phyloP scores from a whole-genome alignment of 441 rosid genomes.

The Aleurites moluccanus region DNA sequence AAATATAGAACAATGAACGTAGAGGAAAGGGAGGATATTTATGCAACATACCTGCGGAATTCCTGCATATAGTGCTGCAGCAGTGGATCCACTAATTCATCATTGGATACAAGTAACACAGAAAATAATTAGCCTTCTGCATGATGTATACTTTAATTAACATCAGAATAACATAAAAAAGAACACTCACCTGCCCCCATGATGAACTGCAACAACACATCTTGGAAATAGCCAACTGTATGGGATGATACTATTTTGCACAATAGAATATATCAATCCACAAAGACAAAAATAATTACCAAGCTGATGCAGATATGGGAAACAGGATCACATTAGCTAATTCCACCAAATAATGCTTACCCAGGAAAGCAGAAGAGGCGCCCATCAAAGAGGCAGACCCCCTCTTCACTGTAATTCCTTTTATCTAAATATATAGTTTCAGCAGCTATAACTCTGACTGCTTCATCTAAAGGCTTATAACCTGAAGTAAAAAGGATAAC shows the following conservation, averaged over 20 bases:
- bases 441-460: slow-evolving; percentile 41
- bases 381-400: slow-evolving; percentile 54
- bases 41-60: slow-evolving; percentile 74
- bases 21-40: slow-evolving; percentile 13
- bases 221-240: slow-evolving; percentile 69
- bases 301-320: not conserved
- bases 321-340: not conserved
- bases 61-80: slow-evolving; percentile 83
- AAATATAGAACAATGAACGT: slow-evolving; percentile 16
- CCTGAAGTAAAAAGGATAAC: slow-evolving; percentile 81
- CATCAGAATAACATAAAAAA: slow-evolving; percentile 17
- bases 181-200: slow-evolving; percentile 77
- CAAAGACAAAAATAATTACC: not conserved
- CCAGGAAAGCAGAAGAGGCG: slow-evolving; percentile 80
- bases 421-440: slow-evolving; percentile 28
- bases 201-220: slow-evolving; percentile 85
- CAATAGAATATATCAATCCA: slow-evolving; percentile 21
- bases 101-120: slow-evolving; percentile 19
- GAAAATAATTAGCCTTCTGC: slow-evolving; percentile 23
- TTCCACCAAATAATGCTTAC: slow-evolving; percentile 38
- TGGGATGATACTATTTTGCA: slow-evolving; percentile 57
- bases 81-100: slow-evolving; percentile 72
- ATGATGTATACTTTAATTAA: slow-evolving; percentile 1
- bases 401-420: slow-evolving; percentile 37
- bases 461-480: slow-evolving; percentile 70